Evolutionary conservation across 495 filamentous ascomycete species (phyloP), one percentile per base, ranked within the genome.

Genomic region (Aspergillus mulundensis): DNA sequence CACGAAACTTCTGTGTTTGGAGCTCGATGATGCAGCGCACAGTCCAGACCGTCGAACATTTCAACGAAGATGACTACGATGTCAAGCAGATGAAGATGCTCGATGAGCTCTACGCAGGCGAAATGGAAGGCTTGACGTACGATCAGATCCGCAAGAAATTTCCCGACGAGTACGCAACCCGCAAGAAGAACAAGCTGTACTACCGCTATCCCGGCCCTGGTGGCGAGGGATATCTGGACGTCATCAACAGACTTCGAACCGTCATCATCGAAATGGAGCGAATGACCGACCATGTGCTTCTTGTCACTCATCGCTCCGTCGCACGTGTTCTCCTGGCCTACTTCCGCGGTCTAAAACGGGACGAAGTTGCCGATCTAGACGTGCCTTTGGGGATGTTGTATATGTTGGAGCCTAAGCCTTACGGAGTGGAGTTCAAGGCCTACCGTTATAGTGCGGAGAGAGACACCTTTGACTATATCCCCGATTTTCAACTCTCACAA

Each of bases 71-170:
- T n/a, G 90, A 97, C 21, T 98, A 90, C 65, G 94, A 97, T 59
- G 84, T 93, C 63, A 98, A 98, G 76, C 85, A 95, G 61, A 96
- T 95, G 90, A 89, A 89, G 61, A 96, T 97, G 91, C 83, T 98
- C 15, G 95, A 98, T 63, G 94, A 98, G 66, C 85, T 98, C 38
- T 89, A 96, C 64, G 88, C 93, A 1, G 94, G 94, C 15, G 80
- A 78, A 38, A 94, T 96, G 77, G 94, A 98, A 70, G 92, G 94
- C 30, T 79, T 96, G 78, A 97, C 93, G 2, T 98, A 98, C 65
- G 83, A 88, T 3, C 89, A 96, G 61, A 97, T 98, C 56, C 84
- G 82, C 59, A 68, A 78, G 7, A 77, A 83, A 53, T 86, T 85
- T 62, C 84, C 84, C 0, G 86, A 90, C 23, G 90, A 98, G 64